Conservation (phyloP, 31 red algal genomes). For the Asparagopsis taxiformis region DNA sequence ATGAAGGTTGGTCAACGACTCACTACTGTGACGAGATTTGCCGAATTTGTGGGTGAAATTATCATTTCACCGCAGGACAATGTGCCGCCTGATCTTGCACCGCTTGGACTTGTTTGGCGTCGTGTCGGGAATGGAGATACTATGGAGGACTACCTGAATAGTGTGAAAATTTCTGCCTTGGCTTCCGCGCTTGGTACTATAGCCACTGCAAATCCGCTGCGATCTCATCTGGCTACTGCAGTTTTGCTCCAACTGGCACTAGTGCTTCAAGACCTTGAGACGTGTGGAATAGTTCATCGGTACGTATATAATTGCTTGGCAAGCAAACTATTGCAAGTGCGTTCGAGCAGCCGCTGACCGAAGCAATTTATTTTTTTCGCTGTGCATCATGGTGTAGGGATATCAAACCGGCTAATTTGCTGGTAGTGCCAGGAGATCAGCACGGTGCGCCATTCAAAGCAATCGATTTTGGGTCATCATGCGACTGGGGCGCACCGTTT, state of each 20-base stretch:
- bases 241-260: conserved; percentile 45
- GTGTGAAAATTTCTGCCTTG: conserved; percentile 14
- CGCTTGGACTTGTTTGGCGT: conserved; percentile 67
- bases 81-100: conserved; percentile 27
- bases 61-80: conserved; percentile 15
- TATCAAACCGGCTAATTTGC: conserved; percentile 70
- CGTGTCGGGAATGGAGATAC: conserved; percentile 57
- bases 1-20: conserved; percentile 35
- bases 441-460: conserved; percentile 53
- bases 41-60: conserved; percentile 46
- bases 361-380: too few relatives aligned
- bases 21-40: conserved; percentile 15
- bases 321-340: too few relatives aligned
- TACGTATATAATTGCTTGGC: conserved; percentile 16
- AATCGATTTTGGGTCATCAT: conserved; percentile 92
- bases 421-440: conserved; percentile 45
- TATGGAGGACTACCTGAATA: conserved; percentile 49
- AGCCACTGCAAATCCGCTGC: conserved; percentile 1
- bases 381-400: conserved; percentile 24
- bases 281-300: conserved; percentile 75
- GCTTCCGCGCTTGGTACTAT: conserved; percentile 19
- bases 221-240: conserved; percentile 17
- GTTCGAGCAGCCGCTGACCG: too few relatives aligned
- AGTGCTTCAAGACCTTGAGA: conserved; percentile 54
- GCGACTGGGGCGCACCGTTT: conserved; percentile 76